Base-by-base conservation (phyloP, 306 rosid genomes). In the Adenanthera pavonina region DNA sequence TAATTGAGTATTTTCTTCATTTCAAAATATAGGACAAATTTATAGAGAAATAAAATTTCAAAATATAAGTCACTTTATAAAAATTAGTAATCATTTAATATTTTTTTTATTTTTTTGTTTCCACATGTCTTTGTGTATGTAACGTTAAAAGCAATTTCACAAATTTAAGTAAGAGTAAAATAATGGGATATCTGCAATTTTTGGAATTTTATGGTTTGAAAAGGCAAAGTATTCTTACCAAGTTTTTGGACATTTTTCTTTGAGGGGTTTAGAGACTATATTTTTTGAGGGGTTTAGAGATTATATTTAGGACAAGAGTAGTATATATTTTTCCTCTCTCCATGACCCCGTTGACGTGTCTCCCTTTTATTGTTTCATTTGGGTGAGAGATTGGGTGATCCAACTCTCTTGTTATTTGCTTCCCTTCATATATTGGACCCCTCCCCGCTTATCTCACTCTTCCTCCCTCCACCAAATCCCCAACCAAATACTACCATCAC, bases 351-450 rank as follows among this genome's bases (percentile, higher is more conserved):
- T 5, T 9, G 1, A 76, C 72, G 61, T 77, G 62, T 15, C 49
- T 0, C 2, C 20, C 15, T 0, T 4, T 9, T 4, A 65, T 65
- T 35, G 65, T 52, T 3, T 12, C 13, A 75, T 76, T 68, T 68
- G 76, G 80, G 77, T n/a, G 80, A 80, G 75, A 33, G 85, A 80
- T 81, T 25, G 64, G 67, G 44, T 68, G 76, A 34, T 76, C 57
- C 72, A 54, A 13, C 69, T 10, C 19, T 65, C 61, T 48, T 9
- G 71, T 51, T 72, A 61, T 13, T 62, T 8, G 54, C 81, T 77
- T 81, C 35, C 13, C 49, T 81, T 75, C 30, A 25, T 25, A 25
- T 33, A 60, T 52, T 25, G 44, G 66, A 47, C 54, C 2, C 38
- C 19, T 2, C 0, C 69, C 14, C 43, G 9, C 5, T 64, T 2